Conservation (phyloP, 345 rosid species). For the Schrenkiella parvula region DNA sequence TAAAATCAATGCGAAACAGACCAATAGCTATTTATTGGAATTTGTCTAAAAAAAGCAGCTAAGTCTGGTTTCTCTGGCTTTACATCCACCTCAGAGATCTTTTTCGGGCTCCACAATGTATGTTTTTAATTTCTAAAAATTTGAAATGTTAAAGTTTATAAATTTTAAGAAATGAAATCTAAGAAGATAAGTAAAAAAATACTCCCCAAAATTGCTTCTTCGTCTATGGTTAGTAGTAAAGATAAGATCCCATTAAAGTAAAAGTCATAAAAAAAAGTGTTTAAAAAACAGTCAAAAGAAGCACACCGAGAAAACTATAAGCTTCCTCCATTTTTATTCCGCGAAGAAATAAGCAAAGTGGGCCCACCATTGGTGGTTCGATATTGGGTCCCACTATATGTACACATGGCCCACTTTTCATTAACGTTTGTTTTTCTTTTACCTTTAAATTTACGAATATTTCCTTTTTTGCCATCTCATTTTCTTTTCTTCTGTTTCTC, state of each 20-base stretch:
- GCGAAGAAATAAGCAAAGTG: constrained; percentile 13
- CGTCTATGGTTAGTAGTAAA: background rate
- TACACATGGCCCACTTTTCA: constrained; percentile 24
- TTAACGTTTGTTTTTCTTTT: constrained; percentile 12
- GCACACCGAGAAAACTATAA: constrained; percentile 19
- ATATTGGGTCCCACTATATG: constrained; percentile 10
- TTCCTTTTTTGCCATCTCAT: background rate
- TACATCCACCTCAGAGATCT: background rate
- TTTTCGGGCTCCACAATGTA: background rate
- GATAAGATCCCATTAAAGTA: constrained; percentile 8
- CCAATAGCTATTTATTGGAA: background rate
- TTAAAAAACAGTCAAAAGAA: constrained; percentile 18
- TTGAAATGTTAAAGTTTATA: background rate
- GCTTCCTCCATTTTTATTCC: constrained; percentile 13
- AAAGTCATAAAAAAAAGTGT: background rate
- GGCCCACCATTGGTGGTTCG: constrained; percentile 13
- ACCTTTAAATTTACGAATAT: constrained; percentile 20
- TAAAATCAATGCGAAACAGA: constrained; percentile 3
- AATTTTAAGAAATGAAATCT: background rate
- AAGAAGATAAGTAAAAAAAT: background rate
- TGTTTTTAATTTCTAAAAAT: background rate
- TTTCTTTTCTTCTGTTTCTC: background rate
- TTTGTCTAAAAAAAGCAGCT: background rate
- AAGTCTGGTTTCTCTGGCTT: background rate
- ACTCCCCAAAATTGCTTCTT: background rate